Base-by-base conservation (phyloP, 768 basidiomycete species). In the Calocera viscosa region DNA sequence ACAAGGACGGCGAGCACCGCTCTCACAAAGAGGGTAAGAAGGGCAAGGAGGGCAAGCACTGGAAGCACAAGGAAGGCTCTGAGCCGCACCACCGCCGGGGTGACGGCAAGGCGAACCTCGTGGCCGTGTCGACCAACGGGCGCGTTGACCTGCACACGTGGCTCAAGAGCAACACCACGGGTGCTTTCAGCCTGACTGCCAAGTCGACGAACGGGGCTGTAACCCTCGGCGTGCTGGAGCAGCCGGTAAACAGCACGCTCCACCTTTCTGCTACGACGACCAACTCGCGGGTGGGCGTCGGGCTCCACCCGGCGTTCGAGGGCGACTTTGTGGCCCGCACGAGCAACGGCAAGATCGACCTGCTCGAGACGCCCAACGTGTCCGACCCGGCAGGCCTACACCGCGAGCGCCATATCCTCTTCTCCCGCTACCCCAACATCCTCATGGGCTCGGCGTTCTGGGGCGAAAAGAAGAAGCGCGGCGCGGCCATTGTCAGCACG, bases 271-370 rank as follows among this genome's bases (percentile, higher is more conserved):
- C 79, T 33, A 64, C 40, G 0, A 77, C 73, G 0, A 67, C 49
- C 26, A 78, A 79, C 26, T 67, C 73, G 3, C 76, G 73, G 11
- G 77, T 78, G 2, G 64, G 67, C 12, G 75, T 81, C 47, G 19
- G 22, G 10, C 69, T 82, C 3, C 73, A 77, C 64, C 67, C 72
- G 7, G 72, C 78, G 19, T 82, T 72, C 68, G 78, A 82, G 68
- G 82, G 81, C 53, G 64, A 47, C 26, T 78, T 81, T 67, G 77
- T 72, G 75, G 78, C 67, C 74, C 72, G 24, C 72, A 77, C 19
- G 72, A 72, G 19, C 49, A 74, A 60, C 30, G 53, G 5, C 5
- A 60, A 60, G 30, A 16, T 26, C 3, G 78, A 78, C 65, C 63
- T 78, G n/a, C 67, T 69, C 33, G 66, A 74, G n/a, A 60, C 53